These are phyloP conservation scores for Coemansia sp. DNA, from an alignment of 192 early-diverging fungal species.

Conservation along the genomic window DNA sequence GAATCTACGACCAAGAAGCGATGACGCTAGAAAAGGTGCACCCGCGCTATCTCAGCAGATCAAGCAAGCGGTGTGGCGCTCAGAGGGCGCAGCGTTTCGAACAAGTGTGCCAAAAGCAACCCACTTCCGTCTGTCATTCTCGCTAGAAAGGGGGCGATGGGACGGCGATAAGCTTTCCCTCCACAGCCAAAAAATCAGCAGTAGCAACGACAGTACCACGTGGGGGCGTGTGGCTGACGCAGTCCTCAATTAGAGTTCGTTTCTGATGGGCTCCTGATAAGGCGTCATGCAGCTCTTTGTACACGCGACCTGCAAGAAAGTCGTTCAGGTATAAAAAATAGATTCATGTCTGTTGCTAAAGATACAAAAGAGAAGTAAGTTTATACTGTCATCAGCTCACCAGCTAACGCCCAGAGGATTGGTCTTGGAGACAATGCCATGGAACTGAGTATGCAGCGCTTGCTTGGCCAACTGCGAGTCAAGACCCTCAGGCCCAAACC, in stretches of 20 bases:
- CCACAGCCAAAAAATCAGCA: background rate
- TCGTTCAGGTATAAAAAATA: background rate
- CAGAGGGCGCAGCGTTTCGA: background rate
- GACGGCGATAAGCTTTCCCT: background rate
- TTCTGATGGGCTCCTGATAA: slow-evolving; percentile 5
- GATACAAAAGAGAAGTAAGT: background rate
- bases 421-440: slow-evolving; percentile 73
- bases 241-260: background rate
- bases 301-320: background rate
- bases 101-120: background rate
- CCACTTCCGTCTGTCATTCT: background rate
- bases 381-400: slow-evolving; percentile 72
- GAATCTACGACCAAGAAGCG: background rate
- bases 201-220: background rate
- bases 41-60: background rate
- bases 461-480: slow-evolving; percentile 62
- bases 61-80: background rate
- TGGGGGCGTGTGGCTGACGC: background rate
- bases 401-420: slow-evolving; percentile 85
- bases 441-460: slow-evolving; percentile 84
- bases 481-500: slow-evolving; percentile 70
- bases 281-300: background rate
- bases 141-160: background rate
- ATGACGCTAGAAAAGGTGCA: background rate
- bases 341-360: slow-evolving; percentile 4